These are phyloP conservation scores for Panicum miliaceum DNA, from an alignment of 176 grass and related monocot genomes.

Conservation along the genomic window DNA sequence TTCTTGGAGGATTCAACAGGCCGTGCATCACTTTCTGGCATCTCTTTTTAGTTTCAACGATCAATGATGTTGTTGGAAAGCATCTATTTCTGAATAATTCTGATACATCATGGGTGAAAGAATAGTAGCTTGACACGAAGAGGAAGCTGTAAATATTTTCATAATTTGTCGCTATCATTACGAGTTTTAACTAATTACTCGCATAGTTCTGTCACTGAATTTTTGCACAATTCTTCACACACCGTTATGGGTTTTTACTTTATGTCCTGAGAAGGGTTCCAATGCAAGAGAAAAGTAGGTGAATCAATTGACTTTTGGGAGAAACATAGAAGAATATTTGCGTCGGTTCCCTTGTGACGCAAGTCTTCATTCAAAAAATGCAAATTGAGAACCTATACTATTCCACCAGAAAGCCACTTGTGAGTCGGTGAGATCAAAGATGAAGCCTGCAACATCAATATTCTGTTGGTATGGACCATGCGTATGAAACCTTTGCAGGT, in stretches of 20 bases:
- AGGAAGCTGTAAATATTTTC: neutral
- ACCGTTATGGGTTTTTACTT: neutral
- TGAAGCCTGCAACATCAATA: slow-evolving; percentile 12
- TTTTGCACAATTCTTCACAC: too few relatives aligned
- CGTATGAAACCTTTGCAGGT: slow-evolving; percentile 30
- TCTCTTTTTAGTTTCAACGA: neutral
- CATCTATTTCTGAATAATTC: slow-evolving; percentile 13
- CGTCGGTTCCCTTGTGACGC: slow-evolving; percentile 40
- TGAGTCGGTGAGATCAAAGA: slow-evolving; percentile 32
- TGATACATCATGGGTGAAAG: neutral
- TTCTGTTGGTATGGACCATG: slow-evolving; percentile 28
- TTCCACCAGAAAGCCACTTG: slow-evolving; percentile 21
- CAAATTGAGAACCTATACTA: slow-evolving; percentile 31
- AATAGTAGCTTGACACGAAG: neutral
- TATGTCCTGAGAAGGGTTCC: slow-evolving; percentile 12
- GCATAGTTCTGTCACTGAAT: too few relatives aligned
- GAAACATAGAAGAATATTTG: slow-evolving; percentile 29
- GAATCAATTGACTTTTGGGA: slow-evolving; percentile 34
- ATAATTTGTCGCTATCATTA: neutral
- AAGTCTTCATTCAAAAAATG: slow-evolving; percentile 42
- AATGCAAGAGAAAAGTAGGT: slow-evolving; percentile 19
- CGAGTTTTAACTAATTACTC: neutral
- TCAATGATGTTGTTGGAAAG: slow-evolving; percentile 15
- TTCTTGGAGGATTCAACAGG: slow-evolving; percentile 9
- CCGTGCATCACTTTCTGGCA: neutral